Evolutionary conservation across 164 flowering plant genomes (phyloP).

Genomic region (Sextonia rubra): DNA sequence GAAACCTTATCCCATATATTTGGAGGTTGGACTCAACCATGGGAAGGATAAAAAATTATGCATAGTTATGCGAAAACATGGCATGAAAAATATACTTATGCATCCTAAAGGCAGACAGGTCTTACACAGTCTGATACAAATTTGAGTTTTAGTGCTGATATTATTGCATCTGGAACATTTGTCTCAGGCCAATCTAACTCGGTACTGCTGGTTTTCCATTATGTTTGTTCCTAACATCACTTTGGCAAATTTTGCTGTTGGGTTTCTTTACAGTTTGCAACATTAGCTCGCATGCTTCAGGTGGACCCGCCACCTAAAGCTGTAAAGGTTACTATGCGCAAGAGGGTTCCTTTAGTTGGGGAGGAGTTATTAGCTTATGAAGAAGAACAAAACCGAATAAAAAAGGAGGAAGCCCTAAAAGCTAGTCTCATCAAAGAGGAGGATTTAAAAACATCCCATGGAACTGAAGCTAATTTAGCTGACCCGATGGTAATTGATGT

Average conservation of each 20-base stretch:
- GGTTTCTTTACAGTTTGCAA: conserved; percentile 57
- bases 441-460: conserved; percentile 58
- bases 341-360: conserved; percentile 92
- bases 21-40: too few species aligned
- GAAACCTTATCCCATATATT: too few species aligned
- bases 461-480: conserved; percentile 38
- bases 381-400: conserved; percentile 87
- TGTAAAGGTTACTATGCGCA: conserved; percentile 85
- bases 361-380: conserved; percentile 94
- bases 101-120: not conserved
- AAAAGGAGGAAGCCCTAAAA: conserved; percentile 82
- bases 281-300: conserved; percentile 95
- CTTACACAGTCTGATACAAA: not conserved
- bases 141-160: not conserved
- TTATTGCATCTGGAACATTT: not conserved
- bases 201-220: not conserved
- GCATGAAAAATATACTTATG: too few species aligned
- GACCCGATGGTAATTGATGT: conserved; percentile 87
- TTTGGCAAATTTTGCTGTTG: not conserved
- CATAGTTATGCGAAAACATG: too few species aligned
- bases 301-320: conserved; percentile 98
- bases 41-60: too few species aligned
- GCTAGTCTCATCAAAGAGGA: conserved; percentile 79
- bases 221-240: not conserved
- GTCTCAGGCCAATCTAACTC: not conserved